These are phyloP conservation scores for Trichophyton benhamiae DNA, from an alignment of 2,329 filamentous ascomycete species.

Conservation along the genomic window DNA sequence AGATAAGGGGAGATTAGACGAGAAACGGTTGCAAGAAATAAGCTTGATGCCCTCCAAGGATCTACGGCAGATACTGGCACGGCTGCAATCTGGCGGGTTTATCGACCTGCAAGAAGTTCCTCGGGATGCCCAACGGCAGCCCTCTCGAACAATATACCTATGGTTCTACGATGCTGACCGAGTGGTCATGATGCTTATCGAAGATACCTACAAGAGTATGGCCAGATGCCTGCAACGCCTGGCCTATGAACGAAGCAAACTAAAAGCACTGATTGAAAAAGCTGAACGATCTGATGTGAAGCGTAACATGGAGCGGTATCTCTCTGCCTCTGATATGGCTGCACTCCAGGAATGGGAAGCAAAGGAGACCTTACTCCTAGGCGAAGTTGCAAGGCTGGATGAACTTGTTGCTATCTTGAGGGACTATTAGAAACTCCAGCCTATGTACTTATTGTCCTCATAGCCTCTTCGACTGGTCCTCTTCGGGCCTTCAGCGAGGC, in stretches of 20 bases:
- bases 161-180: slow-evolving; percentile 80
- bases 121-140: slow-evolving; percentile 68
- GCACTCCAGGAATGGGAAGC: slow-evolving; percentile 52
- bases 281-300: slow-evolving; percentile 76
- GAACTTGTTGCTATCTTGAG: slow-evolving; percentile 70
- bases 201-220: slow-evolving; percentile 84
- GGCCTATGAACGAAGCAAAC: slow-evolving; percentile 58
- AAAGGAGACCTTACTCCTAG: slow-evolving; percentile 57
- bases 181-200: slow-evolving; percentile 56
- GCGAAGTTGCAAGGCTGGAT: slow-evolving; percentile 70
- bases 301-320: slow-evolving; percentile 67
- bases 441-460: neutral
- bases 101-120: slow-evolving; percentile 91
- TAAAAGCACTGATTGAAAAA: slow-evolving; percentile 63
- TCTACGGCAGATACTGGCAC: slow-evolving; percentile 69
- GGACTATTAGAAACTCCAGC: slow-evolving; percentile 47
- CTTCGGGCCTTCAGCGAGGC: neutral
- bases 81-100: slow-evolving; percentile 74
- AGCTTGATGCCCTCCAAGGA: slow-evolving; percentile 77
- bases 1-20: slow-evolving; percentile 84
- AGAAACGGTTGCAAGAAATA: slow-evolving; percentile 70
- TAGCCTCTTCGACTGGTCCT: neutral
- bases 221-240: slow-evolving; percentile 70
- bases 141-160: slow-evolving; percentile 74
- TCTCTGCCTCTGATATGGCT: slow-evolving; percentile 61